Evolutionary conservation across 2,329 filamentous ascomycete genomes (phyloP).

Genomic region (Fusarium kyushuense): DNA sequence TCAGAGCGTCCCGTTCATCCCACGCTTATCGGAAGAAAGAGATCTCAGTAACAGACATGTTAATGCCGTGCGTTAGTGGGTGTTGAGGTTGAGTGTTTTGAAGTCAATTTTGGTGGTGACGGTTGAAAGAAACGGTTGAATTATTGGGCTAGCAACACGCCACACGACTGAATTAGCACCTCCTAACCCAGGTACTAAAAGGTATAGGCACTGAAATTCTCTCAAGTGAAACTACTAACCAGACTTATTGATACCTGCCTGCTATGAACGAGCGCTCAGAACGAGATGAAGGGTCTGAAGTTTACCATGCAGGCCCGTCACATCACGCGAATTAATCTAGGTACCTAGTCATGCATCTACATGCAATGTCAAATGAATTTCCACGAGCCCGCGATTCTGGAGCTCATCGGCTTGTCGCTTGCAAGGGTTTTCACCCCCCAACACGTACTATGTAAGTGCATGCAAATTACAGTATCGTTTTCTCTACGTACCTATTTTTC

Average conservation of each 20-base stretch:
- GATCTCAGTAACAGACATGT: not conserved
- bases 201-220: not conserved
- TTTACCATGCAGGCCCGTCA: not conserved
- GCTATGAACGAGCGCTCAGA: slow-evolving; percentile 12
- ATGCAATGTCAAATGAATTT: not conserved
- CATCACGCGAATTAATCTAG: not conserved
- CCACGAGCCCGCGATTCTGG: not conserved
- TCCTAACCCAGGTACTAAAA: slow-evolving; percentile 14
- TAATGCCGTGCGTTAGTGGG: slow-evolving; percentile 22
- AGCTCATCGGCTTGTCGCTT: not conserved
- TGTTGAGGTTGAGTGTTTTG: slow-evolving; percentile 24
- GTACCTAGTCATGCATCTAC: not conserved
- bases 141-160: slow-evolving; percentile 4
- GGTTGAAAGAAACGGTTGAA: slow-evolving; percentile 6
- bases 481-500: not conserved
- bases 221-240: not conserved
- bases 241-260: not conserved
- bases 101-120: not conserved
- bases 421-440: not conserved
- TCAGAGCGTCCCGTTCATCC: slow-evolving; percentile 30
- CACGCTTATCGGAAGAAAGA: slow-evolving; percentile 19
- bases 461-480: not conserved
- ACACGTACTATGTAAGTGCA: not conserved
- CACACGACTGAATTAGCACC: slow-evolving; percentile 12
- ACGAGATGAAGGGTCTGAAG: slow-evolving; percentile 22